These are phyloP conservation scores for Pluteus cervinus DNA, from an alignment of 768 basidiomycete species.

Conservation along the genomic window DNA sequence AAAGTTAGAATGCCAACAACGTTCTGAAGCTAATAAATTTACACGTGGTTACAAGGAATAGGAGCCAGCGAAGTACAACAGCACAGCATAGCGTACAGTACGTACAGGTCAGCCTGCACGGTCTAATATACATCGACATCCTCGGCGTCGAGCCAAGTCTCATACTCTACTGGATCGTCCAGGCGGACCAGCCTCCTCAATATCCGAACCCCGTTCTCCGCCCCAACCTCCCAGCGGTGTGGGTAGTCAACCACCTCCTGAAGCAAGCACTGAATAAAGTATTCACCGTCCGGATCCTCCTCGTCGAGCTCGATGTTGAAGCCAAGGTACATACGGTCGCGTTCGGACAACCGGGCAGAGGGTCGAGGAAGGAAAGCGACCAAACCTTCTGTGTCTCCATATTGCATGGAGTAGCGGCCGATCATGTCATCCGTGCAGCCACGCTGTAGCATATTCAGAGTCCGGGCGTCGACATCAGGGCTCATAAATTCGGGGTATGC, in stretches of 20 bases:
- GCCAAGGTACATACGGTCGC: constrained; percentile 47
- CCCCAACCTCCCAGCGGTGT: constrained; percentile 26
- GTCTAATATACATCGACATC: constrained; percentile 29
- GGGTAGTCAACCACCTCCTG: constrained; percentile 25
- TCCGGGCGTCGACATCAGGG: constrained; percentile 9
- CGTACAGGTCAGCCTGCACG: constrained; percentile 29
- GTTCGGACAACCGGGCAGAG: constrained; percentile 17
- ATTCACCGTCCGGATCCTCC: constrained; percentile 37
- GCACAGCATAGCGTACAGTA: no score
- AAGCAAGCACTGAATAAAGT: constrained; percentile 36
- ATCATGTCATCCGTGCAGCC: constrained; percentile 59
- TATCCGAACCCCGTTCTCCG: constrained; percentile 14
- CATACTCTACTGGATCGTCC: no score
- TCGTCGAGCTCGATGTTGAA: constrained; percentile 57
- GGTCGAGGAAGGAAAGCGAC: constrained; percentile 34
- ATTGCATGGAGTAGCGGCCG: constrained; percentile 45
- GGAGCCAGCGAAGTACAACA: no score
- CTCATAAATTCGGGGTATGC: constrained; percentile 18
- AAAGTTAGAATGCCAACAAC: no score
- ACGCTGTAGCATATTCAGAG: constrained; percentile 41
- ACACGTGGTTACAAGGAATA: no score
- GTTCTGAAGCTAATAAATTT: no score
- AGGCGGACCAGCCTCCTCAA: no score
- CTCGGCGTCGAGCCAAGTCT: constrained; percentile 21
- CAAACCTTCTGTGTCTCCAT: constrained; percentile 50